Evolutionary conservation across 768 basidiomycete genomes (phyloP).

Genomic region (Saitozyma sp.): DNA sequence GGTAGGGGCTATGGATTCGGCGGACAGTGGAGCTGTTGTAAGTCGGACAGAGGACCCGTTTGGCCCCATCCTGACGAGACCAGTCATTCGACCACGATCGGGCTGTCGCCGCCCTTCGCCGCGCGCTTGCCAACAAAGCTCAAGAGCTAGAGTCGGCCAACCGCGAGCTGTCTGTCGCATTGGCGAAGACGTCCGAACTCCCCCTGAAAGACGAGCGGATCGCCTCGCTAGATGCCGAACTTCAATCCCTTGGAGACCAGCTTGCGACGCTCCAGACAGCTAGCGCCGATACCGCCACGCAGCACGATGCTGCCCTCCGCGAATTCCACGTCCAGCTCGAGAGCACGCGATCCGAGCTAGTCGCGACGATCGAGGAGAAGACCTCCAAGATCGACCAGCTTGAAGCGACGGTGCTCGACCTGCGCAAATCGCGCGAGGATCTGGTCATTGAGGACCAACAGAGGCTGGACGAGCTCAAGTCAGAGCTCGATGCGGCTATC

Average conservation of each 20-base stretch:
- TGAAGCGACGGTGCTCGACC: conserved; percentile 35
- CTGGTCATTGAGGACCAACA: conserved; percentile 36
- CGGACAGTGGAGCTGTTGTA: background rate
- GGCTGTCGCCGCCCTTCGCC: conserved; percentile 26
- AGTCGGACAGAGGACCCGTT: background rate
- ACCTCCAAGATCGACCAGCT: conserved; percentile 31
- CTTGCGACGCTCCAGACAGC: conserved; percentile 4
- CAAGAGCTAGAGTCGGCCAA: conserved; percentile 17
- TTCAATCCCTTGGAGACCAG: background rate
- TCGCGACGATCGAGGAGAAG: conserved; percentile 27
- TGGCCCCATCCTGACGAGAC: background rate
- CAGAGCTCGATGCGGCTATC: background rate
- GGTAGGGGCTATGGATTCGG: conserved; percentile 16
- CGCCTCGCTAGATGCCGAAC: background rate
- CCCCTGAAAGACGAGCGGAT: too few species aligned
- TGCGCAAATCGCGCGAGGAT: conserved; percentile 37
- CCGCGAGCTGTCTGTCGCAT: background rate
- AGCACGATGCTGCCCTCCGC: conserved; percentile 17
- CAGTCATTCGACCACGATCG: conserved; percentile 32
- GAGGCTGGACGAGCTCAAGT: conserved; percentile 9
- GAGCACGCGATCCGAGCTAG: conserved; percentile 27
- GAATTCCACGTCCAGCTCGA: conserved; percentile 31
- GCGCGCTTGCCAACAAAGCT: conserved; percentile 29
- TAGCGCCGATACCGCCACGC: background rate
- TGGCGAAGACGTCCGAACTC: too few species aligned